phyloP scores from a whole-genome alignment of 306 rosid genomes.

The Acacia confusa region DNA sequence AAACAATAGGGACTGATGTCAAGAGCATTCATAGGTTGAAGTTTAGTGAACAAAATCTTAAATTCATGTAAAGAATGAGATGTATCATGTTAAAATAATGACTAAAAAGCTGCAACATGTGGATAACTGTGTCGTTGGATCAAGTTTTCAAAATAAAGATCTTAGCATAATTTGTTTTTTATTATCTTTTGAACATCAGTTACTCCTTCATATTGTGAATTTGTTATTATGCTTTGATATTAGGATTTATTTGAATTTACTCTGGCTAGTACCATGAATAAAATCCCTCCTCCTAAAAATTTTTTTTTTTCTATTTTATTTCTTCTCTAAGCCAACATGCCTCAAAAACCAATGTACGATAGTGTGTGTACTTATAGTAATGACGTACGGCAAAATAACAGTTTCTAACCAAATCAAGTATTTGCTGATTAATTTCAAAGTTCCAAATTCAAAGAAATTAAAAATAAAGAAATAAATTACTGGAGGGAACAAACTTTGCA shows the following conservation, averaged over 20 bases:
- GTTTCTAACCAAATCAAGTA: background rate
- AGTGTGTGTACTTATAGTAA: background rate
- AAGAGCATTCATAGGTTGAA: background rate
- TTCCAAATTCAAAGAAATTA: slow-evolving; percentile 13
- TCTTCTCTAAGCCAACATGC: background rate
- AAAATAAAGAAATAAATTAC: slow-evolving; percentile 6
- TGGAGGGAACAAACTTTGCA: slow-evolving; percentile 78
- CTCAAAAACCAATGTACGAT: background rate
- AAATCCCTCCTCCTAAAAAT: too few relatives aligned
- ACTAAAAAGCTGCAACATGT: too few relatives aligned
- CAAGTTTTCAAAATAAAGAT: too few relatives aligned
- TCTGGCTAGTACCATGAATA: too few relatives aligned
- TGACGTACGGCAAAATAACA: background rate
- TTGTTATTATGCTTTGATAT: too few relatives aligned
- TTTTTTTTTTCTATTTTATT: too few relatives aligned
- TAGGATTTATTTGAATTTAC: too few relatives aligned
- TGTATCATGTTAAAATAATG: background rate
- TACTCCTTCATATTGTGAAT: too few relatives aligned
- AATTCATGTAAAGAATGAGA: background rate
- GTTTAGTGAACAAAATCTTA: slow-evolving; percentile 4
- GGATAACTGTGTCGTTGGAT: too few relatives aligned
- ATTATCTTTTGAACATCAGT: too few relatives aligned
- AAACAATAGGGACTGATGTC: background rate
- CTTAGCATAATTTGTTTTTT: too few relatives aligned
- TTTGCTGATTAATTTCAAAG: background rate